Percentiles rank a stretch among this genome's conserved stretches.
phyloP scores from a whole-genome alignment of 2,329 filamentous ascomycete genomes.

The Apiospora pterosperma region DNA sequence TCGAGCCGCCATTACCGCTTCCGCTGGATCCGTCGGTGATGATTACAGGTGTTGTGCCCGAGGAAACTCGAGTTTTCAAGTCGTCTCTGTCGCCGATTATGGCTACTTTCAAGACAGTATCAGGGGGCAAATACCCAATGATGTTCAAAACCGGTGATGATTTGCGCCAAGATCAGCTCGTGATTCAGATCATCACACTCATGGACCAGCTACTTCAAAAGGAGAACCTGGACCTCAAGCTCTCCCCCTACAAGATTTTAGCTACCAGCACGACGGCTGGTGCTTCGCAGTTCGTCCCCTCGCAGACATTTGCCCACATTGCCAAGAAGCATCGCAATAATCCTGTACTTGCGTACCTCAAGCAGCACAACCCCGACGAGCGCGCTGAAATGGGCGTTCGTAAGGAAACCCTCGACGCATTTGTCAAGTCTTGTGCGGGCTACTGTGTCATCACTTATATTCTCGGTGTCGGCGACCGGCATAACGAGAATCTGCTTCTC shows the following conservation, averaged over 20 bases:
- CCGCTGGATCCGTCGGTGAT: conserved; percentile 82
- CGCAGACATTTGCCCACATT: conserved; percentile 78
- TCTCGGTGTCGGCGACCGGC: conserved; percentile 90
- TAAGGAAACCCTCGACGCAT: conserved; percentile 91
- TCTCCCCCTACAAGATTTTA: conserved; percentile 94
- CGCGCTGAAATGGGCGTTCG: conserved; percentile 79
- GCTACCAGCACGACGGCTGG: conserved; percentile 88
- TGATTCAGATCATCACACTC: conserved; percentile 93
- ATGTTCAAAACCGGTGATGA: conserved; percentile 98
- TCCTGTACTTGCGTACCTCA: conserved; percentile 77
- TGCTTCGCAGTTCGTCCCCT: conserved; percentile 90
- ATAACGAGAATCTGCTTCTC: conserved; percentile 91
- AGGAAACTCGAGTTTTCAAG: conserved; percentile 91
- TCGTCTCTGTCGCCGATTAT: conserved; percentile 90
- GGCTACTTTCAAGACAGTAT: conserved; percentile 80
- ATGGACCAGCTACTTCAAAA: conserved; percentile 97
- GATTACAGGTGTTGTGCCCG: conserved; percentile 75
- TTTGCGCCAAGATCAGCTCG: conserved; percentile 91
- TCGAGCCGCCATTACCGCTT: conserved; percentile 83
- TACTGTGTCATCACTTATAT: conserved; percentile 99
- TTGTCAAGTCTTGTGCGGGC: conserved; percentile 91
- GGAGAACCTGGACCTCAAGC: conserved; percentile 91
- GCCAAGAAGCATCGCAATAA: conserved; percentile 75
- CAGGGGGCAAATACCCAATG: conserved; percentile 78
- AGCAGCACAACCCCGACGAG: conserved; percentile 84